These are phyloP conservation scores for Didymella exigua DNA, from an alignment of 2,329 filamentous ascomycete species.

Conservation along the genomic window DNA sequence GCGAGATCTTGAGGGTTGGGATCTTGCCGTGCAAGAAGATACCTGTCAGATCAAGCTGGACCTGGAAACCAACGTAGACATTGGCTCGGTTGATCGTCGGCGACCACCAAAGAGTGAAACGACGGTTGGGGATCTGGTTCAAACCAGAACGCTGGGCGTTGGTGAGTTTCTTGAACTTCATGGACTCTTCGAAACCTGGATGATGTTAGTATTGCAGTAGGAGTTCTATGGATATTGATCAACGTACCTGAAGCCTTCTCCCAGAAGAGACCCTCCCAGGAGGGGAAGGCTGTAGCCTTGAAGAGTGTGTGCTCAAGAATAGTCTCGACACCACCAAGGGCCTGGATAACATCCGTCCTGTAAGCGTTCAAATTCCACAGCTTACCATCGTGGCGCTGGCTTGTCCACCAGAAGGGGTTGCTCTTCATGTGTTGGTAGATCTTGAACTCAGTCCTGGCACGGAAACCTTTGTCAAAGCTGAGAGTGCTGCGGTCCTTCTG, in stretches of 20 bases:
- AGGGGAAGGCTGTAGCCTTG: slow-evolving; percentile 95
- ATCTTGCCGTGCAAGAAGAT: slow-evolving; percentile 99
- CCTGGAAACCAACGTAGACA: slow-evolving; percentile 99
- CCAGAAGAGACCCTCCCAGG: slow-evolving; percentile 97
- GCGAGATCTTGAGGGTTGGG: slow-evolving; percentile 93
- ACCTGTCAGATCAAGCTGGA: slow-evolving; percentile 94
- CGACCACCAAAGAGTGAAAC: slow-evolving; percentile 98
- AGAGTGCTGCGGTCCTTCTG: slow-evolving; percentile 97
- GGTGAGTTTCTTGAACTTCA: slow-evolving; percentile 99
- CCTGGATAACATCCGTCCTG: slow-evolving; percentile 95
- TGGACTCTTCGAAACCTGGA: slow-evolving; percentile 55
- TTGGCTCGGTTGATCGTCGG: slow-evolving; percentile 90
- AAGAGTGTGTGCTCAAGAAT: slow-evolving; percentile 97
- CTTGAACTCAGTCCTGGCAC: slow-evolving; percentile 94
- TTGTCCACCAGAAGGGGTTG: slow-evolving; percentile 99
- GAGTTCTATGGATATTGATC: background rate
- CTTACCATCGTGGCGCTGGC: slow-evolving; percentile 94
- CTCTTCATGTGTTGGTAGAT: slow-evolving; percentile 98
- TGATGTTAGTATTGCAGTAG: slow-evolving; percentile 2
- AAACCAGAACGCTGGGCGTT: slow-evolving; percentile 96
- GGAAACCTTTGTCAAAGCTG: slow-evolving; percentile 98
- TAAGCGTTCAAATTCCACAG: slow-evolving; percentile 97
- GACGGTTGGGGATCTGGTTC: slow-evolving; percentile 97
- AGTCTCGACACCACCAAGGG: slow-evolving; percentile 93
- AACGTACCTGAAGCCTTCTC: slow-evolving; percentile 62